Evolutionary conservation across 257 asterid species (phyloP).

Genomic region (Anisodus acutangulus): DNA sequence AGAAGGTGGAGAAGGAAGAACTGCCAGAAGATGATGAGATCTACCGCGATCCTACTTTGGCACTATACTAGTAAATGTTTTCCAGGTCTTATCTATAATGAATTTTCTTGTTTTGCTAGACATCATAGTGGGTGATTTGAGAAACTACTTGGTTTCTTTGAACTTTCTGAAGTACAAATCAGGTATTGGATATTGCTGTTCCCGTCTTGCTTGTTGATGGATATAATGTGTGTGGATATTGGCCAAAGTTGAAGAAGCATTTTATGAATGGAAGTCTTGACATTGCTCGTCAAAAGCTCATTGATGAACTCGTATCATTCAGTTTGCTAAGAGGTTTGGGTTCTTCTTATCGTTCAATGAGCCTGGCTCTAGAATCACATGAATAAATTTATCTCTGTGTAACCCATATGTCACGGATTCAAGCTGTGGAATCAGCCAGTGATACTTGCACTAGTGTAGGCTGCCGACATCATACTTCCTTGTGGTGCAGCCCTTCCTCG

Average conservation of each 20-base stretch:
- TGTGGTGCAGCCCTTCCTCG: not conserved
- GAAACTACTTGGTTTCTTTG: constrained; percentile 28
- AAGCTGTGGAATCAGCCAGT: not conserved
- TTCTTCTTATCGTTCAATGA: constrained; percentile 34
- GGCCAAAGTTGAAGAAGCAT: constrained; percentile 95
- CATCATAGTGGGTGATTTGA: constrained; percentile 27
- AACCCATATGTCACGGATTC: not conserved
- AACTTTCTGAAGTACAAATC: constrained; percentile 66
- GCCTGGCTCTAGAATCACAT: not conserved
- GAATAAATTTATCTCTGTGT: not conserved
- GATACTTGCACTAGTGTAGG: not conserved
- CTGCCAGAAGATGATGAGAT: constrained; percentile 72
- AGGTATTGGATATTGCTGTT: constrained; percentile 69
- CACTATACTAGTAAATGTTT: constrained; percentile 72
- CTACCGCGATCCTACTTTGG: constrained; percentile 81
- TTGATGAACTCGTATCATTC: constrained; percentile 85
- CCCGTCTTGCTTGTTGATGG: constrained; percentile 99
- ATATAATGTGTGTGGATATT: constrained; percentile 92
- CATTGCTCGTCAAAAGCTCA: constrained; percentile 94
- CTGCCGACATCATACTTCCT: not conserved
- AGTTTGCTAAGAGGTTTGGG: constrained; percentile 86
- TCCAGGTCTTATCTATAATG: constrained; percentile 39
- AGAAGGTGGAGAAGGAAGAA: constrained; percentile 86
- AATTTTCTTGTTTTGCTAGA: constrained; percentile 30
- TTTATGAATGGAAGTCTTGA: constrained; percentile 81